Evolutionary conservation across 2,329 filamentous ascomycete species (phyloP).

Genomic region (Trichoderma afroharzianum): DNA sequence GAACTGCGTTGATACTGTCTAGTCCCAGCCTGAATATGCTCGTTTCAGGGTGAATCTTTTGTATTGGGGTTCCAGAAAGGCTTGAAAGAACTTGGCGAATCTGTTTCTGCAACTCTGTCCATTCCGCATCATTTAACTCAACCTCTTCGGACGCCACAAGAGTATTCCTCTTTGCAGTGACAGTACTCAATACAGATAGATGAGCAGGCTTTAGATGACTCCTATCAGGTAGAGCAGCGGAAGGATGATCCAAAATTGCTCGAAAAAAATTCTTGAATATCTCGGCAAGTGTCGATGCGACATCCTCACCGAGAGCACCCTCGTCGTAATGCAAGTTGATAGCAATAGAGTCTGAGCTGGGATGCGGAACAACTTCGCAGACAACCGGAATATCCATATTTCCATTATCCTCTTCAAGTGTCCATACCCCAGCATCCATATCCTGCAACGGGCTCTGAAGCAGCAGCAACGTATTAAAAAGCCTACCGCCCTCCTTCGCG

Average conservation of each 20-base stretch:
- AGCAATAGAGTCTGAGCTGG: conserved; percentile 47
- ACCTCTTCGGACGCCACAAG: neutral
- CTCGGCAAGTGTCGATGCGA: conserved; percentile 29
- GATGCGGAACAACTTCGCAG: conserved; percentile 65
- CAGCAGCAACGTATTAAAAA: conserved; percentile 81
- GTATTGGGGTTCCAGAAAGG: conserved; percentile 51
- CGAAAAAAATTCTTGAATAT: conserved; percentile 31
- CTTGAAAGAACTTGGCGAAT: conserved; percentile 56
- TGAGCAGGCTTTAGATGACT: conserved; percentile 25
- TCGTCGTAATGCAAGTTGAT: conserved; percentile 62
- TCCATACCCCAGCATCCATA: conserved; percentile 56
- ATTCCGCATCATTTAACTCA: conserved; percentile 29
- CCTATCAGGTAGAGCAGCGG: conserved; percentile 23
- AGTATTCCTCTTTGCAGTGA: conserved; percentile 26
- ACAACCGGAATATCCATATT: conserved; percentile 74
- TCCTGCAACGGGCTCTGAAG: conserved; percentile 64
- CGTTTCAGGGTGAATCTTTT: conserved; percentile 54
- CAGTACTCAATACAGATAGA: conserved; percentile 19
- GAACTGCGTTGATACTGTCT: conserved; percentile 84
- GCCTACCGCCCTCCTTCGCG: conserved; percentile 40
- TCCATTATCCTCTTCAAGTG: conserved; percentile 52
- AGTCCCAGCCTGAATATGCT: conserved; percentile 86
- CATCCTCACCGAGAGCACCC: conserved; percentile 34
- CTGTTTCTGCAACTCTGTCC: conserved; percentile 48
- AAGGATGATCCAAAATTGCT: conserved; percentile 27